Evolutionary conservation across 805 yeast genomes (phyloP), one percentile per base, ranked within the genome.

Genomic region (Metschnikowia reukaufii): DNA sequence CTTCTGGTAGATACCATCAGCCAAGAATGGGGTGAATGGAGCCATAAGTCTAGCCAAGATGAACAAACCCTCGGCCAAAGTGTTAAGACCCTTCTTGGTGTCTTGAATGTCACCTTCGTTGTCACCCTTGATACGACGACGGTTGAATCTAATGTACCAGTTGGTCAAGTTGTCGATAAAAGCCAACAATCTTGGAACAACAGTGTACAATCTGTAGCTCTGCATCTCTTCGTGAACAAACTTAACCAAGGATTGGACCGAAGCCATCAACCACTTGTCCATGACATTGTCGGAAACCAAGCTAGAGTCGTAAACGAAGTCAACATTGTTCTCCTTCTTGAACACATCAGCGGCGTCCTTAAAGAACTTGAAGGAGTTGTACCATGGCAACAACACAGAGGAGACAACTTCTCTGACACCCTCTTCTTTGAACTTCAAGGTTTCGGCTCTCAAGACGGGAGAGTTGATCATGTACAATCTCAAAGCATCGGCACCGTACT

Each of bases 351-450:
- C 86, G 61, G 95, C 96, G 57, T 94, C 97, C 63, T 91, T 96
- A 76, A 91, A 85, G 76, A 94, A 94, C 70, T 92, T 94, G 79
- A 77, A 92, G 25, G 97, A 88, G 76, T 94, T 94, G 90, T 92
- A 94, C 99, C 98, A 95, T 60, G 99, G 99, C 62, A 94, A 77
- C 63, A 92, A 74, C 36, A 94, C 99, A 71, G 91, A 88, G 29
- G 97, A 86, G 35, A 94, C 95, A 64, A 94, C 96, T 71, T 94
- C 99, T 63, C 90, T 89, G 35, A 94, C 99, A 74, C 99, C 99
- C 66, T 92, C 98, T 73, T 94, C 99, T 71, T 90, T 91, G 78
- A 94, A 94, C 65, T 90, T 88, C 78, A 94, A 79, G 42, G 97
- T 83, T 74, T 94, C 99, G 38, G 98, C 99, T 61, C 94, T 86